Percentiles rank a stretch among this genome's conserved stretches.
Evolutionary conservation across 768 basidiomycete species (phyloP).

Genomic region (Collybia nuda): DNA sequence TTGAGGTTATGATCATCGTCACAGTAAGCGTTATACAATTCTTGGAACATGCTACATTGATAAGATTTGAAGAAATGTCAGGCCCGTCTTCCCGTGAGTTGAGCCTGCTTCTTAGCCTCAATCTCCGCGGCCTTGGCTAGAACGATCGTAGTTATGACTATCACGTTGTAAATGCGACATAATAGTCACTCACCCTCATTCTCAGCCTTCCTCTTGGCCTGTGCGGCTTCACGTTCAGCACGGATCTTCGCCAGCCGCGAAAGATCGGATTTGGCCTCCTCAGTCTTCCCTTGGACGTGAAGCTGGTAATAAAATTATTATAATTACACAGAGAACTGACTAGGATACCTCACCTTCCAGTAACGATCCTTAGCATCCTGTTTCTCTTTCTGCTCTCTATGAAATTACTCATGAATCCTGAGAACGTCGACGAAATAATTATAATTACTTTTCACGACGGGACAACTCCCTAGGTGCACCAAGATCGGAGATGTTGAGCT

Average conservation of each 20-base stretch:
- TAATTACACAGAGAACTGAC: neutral
- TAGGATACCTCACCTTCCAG: constrained; percentile 61
- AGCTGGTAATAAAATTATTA: constrained; percentile 38
- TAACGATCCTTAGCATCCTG: constrained; percentile 85
- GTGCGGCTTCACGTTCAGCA: constrained; percentile 85
- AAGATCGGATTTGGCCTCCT: constrained; percentile 87
- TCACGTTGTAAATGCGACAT: neutral
- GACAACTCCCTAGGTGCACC: constrained; percentile 58
- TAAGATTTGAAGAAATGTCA: constrained; percentile 3
- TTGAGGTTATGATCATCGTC: too few relatives aligned
- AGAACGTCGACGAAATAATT: neutral
- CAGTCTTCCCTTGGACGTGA: constrained; percentile 82
- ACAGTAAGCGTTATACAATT: neutral
- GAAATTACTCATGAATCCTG: neutral
- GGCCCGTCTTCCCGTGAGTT: constrained; percentile 24
- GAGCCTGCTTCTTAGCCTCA: constrained; percentile 59
- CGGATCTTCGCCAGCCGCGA: constrained; percentile 83
- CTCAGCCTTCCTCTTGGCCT: constrained; percentile 87
- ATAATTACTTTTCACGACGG: constrained; percentile 61
- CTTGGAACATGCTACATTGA: neutral
- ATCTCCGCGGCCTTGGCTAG: constrained; percentile 65
- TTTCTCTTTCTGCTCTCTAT: constrained; percentile 90
- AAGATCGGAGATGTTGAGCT: constrained; percentile 76
- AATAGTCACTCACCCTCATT: constrained; percentile 60
- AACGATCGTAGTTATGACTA: neutral